These are phyloP conservation scores for Serpula lacrymans DNA, from an alignment of 768 basidiomycete genomes.

Conservation along the genomic window DNA sequence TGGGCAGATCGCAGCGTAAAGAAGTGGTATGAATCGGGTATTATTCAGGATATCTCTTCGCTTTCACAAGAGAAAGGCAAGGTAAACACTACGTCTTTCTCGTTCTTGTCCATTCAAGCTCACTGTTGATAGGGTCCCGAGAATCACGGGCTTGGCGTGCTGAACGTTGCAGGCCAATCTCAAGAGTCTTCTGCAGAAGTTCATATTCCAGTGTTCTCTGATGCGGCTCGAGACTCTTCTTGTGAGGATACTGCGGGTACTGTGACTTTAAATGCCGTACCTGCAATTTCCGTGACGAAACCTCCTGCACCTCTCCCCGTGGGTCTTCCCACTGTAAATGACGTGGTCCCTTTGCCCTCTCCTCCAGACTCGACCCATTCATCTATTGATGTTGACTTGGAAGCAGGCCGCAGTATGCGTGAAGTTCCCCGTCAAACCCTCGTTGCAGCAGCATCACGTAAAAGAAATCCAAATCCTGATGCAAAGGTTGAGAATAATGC, in stretches of 20 bases:
- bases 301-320: slow-evolving; percentile 71
- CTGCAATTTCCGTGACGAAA: slow-evolving; percentile 63
- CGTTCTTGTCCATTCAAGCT: slow-evolving; percentile 3
- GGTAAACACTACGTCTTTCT: slow-evolving; percentile 26
- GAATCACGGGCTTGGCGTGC: slow-evolving; percentile 41
- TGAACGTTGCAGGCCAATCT: slow-evolving; percentile 23
- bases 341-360: slow-evolving; percentile 47
- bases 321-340: slow-evolving; percentile 59
- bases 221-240: slow-evolving; percentile 5
- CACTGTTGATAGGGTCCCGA: slow-evolving; percentile 36
- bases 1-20: slow-evolving; percentile 88
- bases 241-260: slow-evolving; percentile 3
- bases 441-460: slow-evolving; percentile 12
- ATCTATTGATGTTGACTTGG: slow-evolving; percentile 34
- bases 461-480: slow-evolving; percentile 10
- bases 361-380: slow-evolving; percentile 41
- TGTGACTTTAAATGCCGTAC: slow-evolving; percentile 37
- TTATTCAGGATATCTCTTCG: slow-evolving; percentile 49
- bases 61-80: slow-evolving; percentile 44
- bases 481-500: slow-evolving; percentile 4
- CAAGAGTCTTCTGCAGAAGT: slow-evolving; percentile 52
- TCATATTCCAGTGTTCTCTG: slow-evolving; percentile 59
- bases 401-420: slow-evolving; percentile 42
- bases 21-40: slow-evolving; percentile 80
- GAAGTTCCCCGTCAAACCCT: slow-evolving; percentile 20